Evolutionary conservation across 805 yeast genomes (phyloP), one percentile per base, ranked within the genome.

Genomic region (Lachancea sp.): DNA sequence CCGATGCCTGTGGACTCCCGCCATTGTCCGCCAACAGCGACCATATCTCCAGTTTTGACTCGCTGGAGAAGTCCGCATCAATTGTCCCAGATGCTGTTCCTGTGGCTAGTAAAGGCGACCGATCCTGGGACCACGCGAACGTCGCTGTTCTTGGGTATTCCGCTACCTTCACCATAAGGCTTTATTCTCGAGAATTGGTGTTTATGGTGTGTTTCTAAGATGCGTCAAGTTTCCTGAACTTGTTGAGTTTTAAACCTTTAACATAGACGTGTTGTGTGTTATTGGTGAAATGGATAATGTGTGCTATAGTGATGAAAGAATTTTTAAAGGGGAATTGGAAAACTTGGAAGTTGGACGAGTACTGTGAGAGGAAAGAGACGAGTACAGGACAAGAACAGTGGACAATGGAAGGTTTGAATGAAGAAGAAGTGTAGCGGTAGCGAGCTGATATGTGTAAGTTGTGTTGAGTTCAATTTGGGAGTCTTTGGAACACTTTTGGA

Each of bases 71-170:
- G 60, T 83, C 81, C 36, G 85, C 85, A 62, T 88, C 96, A 56
- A 93, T 84, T 12, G 96, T 95, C 7, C 98, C 98, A 0, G 98
- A 90, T n/a, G 87, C 85, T 0, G 96, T 85, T 18, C 96, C 99
- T 1, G 96, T 79, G 18, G 89, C 97, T 53, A 93, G 62, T 44
- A 78, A 66, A 15, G 97, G 97, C 49, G 80, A 67, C 43, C 65
- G 63, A 54, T 79, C 85, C 52, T 81, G 78, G 38, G 96, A 86
- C 97, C 98, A 91, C 36, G 98, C 95, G 69, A 93, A 88, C n/a
- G 95, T 82, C 42, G 96, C 90, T 12, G 96, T 86, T 55, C 88
- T 76, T 50, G 78, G 73, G 59, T 87, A 79, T 66, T 90, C 96
- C 65, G 80, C 78, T 54, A 93, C 74, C 68, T 87, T 88, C 56